phyloP scores from a whole-genome alignment of 768 basidiomycete species.

The Amanita muscaria region DNA sequence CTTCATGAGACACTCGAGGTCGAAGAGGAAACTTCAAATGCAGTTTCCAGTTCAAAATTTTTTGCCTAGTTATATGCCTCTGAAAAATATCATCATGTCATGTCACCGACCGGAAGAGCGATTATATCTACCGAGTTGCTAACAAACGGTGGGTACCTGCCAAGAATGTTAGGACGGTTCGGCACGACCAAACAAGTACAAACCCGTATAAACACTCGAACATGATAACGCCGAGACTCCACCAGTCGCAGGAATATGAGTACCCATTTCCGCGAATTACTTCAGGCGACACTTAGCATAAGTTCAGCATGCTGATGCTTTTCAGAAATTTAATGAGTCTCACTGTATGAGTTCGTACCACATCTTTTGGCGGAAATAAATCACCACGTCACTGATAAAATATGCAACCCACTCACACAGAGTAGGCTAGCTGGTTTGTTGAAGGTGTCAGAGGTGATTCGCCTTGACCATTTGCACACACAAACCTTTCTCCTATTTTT shows the following conservation, averaged over 20 bases:
- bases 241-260: slow-evolving; percentile 95
- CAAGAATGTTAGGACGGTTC: slow-evolving; percentile 8
- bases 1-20: slow-evolving; percentile 81
- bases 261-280: slow-evolving; percentile 90
- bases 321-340: slow-evolving; percentile 24
- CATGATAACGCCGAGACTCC: slow-evolving; percentile 96
- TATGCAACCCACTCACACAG: slow-evolving; percentile 55
- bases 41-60: slow-evolving; percentile 93
- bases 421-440: slow-evolving; percentile 65
- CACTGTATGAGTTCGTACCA: slow-evolving; percentile 83
- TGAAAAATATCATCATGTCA: slow-evolving; percentile 21
- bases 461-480: not conserved
- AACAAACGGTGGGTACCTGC: slow-evolving; percentile 90
- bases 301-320: slow-evolving; percentile 11
- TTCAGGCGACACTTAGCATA: slow-evolving; percentile 70
- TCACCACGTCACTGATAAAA: slow-evolving; percentile 3
- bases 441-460: slow-evolving; percentile 15
- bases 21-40: slow-evolving; percentile 78
- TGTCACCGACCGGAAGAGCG: not conserved
- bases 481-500: slow-evolving; percentile 82
- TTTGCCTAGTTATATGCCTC: slow-evolving; percentile 93
- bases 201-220: slow-evolving; percentile 92
- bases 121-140: slow-evolving; percentile 64
- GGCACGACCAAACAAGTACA: too few relatives aligned
- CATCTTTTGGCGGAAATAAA: slow-evolving; percentile 42